Evolutionary conservation across 1,284 basidiomycete species (phyloP).

Genomic region (Cryptococcus sp.): DNA sequence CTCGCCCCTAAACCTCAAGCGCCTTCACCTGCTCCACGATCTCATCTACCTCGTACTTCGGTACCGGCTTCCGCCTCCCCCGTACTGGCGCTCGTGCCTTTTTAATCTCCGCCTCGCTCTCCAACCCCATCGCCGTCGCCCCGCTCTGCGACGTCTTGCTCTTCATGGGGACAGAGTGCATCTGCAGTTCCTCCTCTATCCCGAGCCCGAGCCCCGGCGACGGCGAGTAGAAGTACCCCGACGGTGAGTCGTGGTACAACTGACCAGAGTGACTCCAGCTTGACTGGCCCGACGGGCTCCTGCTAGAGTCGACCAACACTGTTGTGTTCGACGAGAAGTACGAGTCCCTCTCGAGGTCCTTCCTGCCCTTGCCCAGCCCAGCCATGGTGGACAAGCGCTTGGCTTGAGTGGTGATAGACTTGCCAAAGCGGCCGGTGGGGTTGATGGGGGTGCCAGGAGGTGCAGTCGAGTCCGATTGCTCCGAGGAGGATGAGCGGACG

Average conservation of each 20-base stretch:
- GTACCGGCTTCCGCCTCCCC: conserved; percentile 24
- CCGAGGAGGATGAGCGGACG: conserved; percentile 10
- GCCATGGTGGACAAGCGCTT: conserved; percentile 11
- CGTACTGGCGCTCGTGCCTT: not conserved
- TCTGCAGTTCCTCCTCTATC: too few species aligned
- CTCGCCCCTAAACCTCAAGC: too few species aligned
- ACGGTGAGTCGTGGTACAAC: too few species aligned
- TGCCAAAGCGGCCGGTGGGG: conserved; percentile 13
- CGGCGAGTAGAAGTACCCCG: too few species aligned
- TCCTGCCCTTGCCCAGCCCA: conserved; percentile 7
- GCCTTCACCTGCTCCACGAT: not conserved
- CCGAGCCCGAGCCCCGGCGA: too few species aligned
- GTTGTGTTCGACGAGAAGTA: conserved; percentile 6
- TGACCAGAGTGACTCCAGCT: conserved; percentile 6
- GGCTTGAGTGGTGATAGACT: conserved; percentile 9
- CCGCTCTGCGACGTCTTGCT: too few species aligned
- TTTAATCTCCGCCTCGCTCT: conserved; percentile 3
- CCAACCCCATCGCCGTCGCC: not conserved
- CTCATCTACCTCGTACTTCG: conserved; percentile 9
- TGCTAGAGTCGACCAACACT: not conserved
- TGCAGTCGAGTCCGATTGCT: conserved; percentile 15
- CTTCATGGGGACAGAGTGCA: too few species aligned
- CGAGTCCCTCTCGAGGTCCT: not conserved
- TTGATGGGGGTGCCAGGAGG: conserved; percentile 18
- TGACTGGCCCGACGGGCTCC: conserved; percentile 6